A percentile compares a stretch with the other conserved stretches of the same genome.
These are phyloP conservation scores for Lactuca sativa DNA, from an alignment of 129 eudicot species.

Conservation along the genomic window DNA sequence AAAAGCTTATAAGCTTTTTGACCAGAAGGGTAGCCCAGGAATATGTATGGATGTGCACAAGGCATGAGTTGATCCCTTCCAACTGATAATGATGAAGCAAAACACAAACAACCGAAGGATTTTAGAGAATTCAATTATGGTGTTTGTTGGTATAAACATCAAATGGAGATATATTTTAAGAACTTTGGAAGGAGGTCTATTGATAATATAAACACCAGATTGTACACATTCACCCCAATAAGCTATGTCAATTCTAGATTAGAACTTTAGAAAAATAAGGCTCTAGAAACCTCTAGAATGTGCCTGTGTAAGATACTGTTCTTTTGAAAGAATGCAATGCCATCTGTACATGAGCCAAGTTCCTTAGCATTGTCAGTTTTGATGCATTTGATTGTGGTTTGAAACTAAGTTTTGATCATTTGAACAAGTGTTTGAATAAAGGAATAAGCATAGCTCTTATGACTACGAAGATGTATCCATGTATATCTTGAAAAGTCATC, in stretches of 20 bases:
- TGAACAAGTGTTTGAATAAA: not conserved
- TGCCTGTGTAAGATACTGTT: not conserved
- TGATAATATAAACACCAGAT: not conserved
- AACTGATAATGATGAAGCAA: no score
- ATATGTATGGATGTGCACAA: no score
- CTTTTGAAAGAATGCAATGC: not conserved
- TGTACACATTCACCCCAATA: not conserved
- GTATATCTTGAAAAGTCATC: no score
- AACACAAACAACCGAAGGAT: no score
- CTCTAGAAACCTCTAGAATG: not conserved
- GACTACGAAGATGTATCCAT: not conserved
- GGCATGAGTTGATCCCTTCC: no score
- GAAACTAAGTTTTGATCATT: not conserved
- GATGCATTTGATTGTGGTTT: not conserved
- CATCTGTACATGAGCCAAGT: not conserved
- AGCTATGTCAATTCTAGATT: not conserved
- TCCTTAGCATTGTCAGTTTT: not conserved
- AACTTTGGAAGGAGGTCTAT: not conserved
- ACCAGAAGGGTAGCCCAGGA: no score
- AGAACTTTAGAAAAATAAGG: not conserved
- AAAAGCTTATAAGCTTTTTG: no score
- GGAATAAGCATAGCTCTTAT: not conserved
- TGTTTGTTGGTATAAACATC: no score
- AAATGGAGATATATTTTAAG: no score
- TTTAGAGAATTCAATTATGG: no score